Evolutionary conservation across 2,329 filamentous ascomycete species (phyloP), one percentile per base, ranked within the genome.

Genomic region (Sarocladium brachiariae): DNA sequence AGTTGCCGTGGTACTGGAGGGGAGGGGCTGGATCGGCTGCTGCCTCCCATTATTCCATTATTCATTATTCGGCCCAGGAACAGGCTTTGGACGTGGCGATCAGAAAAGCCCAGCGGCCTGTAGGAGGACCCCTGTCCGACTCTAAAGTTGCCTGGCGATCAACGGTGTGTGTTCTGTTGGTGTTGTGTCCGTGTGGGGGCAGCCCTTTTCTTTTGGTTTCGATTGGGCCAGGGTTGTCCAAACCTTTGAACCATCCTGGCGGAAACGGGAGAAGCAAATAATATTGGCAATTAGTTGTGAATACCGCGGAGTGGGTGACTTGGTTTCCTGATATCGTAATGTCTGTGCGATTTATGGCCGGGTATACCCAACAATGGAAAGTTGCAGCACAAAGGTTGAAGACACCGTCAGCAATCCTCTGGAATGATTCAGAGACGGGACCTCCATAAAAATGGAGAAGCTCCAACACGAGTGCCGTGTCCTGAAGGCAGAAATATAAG

Each of bases 141-240:
- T 25, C 39, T 43, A 23, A 19, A 43, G 11, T 43, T 16, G 39
- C 23, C 10, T 27, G 39, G 21, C 39, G 39, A 43, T 43, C 39
- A 25, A 24, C 37, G 37, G 39, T 43, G 37, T 14, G 37, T n/a
- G 16, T 19, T 13, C 10, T 9, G 23, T 14, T 19, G 24, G 43
- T 47, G 43, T n/a, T n/a, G n/a, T n/a, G n/a, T n/a, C n/a, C n/a
- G n/a, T 47, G 43, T 30, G 43, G 25, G 43, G 43, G 43, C 13
- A 14, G n/a, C n/a, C n/a, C n/a, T n/a, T n/a, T n/a, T n/a, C n/a
- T n/a, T n/a, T n/a, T n/a, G n/a, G n/a, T n/a, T n/a, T 25, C 23
- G 39, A 30, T 8, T 33, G 39, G 7, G 27, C 21, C 39, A 25
- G 39, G 37, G 6, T 39, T 5, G 37, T n/a, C 27, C 27, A 21